phyloP scores from a whole-genome alignment of 2,329 filamentous ascomycete species.

The Neopestalotiopsis sp. region DNA sequence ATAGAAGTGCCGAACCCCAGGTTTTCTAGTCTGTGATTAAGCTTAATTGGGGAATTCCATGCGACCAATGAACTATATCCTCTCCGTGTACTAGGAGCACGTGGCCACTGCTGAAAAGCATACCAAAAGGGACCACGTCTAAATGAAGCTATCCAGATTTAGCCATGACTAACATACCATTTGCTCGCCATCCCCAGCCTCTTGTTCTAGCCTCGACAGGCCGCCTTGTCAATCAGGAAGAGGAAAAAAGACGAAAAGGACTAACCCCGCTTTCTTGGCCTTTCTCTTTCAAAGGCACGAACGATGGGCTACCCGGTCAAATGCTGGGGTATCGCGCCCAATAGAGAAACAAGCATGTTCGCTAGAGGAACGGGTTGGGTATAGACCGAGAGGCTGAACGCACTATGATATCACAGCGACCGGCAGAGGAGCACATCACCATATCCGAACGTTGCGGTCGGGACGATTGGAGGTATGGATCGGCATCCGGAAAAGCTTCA shows the following conservation, averaged over 20 bases:
- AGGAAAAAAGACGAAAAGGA: neutral
- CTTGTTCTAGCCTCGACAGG: neutral
- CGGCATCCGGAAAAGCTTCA: constrained; percentile 3
- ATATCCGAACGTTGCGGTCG: constrained; percentile 11
- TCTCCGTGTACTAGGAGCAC: neutral
- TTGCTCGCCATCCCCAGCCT: neutral
- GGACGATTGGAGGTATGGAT: neutral
- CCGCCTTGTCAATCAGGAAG: neutral
- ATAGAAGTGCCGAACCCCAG: neutral
- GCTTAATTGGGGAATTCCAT: neutral
- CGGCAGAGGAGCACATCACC: constrained; percentile 5
- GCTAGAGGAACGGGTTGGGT: neutral
- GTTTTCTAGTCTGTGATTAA: neutral
- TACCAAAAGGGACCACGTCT: neutral
- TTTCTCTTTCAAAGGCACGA: neutral
- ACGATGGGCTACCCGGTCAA: neutral
- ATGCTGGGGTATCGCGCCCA: neutral
- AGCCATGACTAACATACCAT: neutral
- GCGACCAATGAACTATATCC: neutral
- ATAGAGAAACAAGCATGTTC: constrained; percentile 4
- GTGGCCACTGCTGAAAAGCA: neutral
- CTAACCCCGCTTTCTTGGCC: neutral
- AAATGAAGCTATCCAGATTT: neutral
- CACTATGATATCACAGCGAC: constrained; percentile 11
- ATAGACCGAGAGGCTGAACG: constrained; percentile 5